Base-by-base conservation (phyloP, 73 alveolate genomes). In the Paraurostyla sp. region DNA sequence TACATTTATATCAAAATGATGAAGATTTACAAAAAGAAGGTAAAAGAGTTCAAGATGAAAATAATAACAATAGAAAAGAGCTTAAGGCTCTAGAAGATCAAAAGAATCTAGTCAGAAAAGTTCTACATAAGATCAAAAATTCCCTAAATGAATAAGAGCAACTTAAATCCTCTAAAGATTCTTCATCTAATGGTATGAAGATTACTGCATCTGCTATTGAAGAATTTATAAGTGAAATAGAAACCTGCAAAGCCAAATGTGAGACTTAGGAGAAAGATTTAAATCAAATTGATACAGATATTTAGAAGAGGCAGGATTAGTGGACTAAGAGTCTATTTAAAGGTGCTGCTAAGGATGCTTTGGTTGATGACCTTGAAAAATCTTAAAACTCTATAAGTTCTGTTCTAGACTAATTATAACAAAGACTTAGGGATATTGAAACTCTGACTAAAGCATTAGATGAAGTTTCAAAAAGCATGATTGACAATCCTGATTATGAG, bases 261-360 rank as follows among this genome's bases (percentile, higher is more conserved):
- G 86, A 73, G 20, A 71, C 30, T 4, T 33, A 73, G 46, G 86
- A 73, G 27, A 43, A n/a, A 13, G 65, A 73, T 43, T 36, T 73
- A 1, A 46, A 52, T 3, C 25, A 23, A 1, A 73, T 73, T 73
- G 71, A 18, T 6, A 15, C 35, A 45, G 9, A 4, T 29, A 46
- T 42, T 49, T 51, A 73, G 9, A 43, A 20, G 56, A 43, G 86
- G 30, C 41, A 73, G 71, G 86, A 73, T 25, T 29, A 40, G 23
- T 73, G 86, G 86, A 7, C 38, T 11, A 49, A 43, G 25, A 29
- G 13, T 25, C 25, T 48, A 56, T 73, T 73, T 46, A 73, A 49
- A 38, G 86, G 86, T 43, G 86, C 62, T 11, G 69, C 65, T 13
- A 73, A 73, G 46, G 86, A 73, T 32, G 86, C 86, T 4, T 50